These are phyloP conservation scores for Amanita jacksonii DNA, from an alignment of 768 basidiomycete species.

Conservation along the genomic window DNA sequence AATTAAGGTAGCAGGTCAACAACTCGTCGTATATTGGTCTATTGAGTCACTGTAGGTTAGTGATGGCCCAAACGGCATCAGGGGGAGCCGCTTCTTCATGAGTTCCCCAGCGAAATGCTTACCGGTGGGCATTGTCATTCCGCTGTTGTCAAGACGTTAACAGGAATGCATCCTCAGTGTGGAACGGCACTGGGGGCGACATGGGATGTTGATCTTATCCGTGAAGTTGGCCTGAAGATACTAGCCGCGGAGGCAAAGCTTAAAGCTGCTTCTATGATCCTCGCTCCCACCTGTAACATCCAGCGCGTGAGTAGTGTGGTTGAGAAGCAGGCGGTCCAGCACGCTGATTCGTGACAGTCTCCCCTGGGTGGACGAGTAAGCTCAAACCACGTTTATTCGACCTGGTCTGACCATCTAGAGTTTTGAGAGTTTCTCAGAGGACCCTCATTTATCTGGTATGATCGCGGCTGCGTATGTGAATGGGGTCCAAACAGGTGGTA, in stretches of 20 bases:
- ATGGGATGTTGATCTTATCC: constrained; percentile 57
- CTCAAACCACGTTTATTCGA: constrained; percentile 1
- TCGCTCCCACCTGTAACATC: constrained; percentile 81
- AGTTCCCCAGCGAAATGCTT: constrained; percentile 73
- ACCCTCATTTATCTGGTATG: constrained; percentile 63
- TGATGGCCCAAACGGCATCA: constrained; percentile 71
- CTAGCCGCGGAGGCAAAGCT: constrained; percentile 68
- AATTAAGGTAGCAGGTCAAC: constrained; percentile 39
- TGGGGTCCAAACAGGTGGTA: constrained; percentile 67
- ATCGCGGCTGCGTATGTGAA: constrained; percentile 67
- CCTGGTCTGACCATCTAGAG: constrained; percentile 26
- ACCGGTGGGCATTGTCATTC: constrained; percentile 40
- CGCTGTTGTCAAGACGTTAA: too few relatives aligned
- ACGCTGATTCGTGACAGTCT: constrained; percentile 30
- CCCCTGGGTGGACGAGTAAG: constrained; percentile 62
- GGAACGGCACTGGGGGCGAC: constrained; percentile 71
- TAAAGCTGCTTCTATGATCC: constrained; percentile 54
- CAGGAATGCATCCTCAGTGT: constrained; percentile 26
- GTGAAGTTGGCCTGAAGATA: constrained; percentile 49
- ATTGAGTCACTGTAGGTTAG: constrained; percentile 39
- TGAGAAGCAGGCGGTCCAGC: not conserved
- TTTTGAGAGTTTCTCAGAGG: constrained; percentile 76
- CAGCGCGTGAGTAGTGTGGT: constrained; percentile 43
- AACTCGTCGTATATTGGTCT: not conserved
- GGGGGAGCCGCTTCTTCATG: constrained; percentile 76